Conservation (phyloP, 345 rosid species). For the Populus simonii region DNA sequence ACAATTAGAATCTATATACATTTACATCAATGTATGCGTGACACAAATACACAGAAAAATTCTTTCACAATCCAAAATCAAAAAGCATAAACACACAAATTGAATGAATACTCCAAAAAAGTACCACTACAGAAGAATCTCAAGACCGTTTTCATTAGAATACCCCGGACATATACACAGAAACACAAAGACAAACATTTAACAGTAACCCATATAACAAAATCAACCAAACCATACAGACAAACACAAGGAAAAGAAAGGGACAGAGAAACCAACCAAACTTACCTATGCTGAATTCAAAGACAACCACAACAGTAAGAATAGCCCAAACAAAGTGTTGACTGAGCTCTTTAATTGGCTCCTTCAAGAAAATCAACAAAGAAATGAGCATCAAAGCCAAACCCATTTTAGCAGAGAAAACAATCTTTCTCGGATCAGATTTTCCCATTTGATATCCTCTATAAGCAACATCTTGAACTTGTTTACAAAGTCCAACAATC, state of each 20-base stretch:
- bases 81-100: too few relatives aligned
- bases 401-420: slow-evolving; percentile 84
- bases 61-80: too few relatives aligned
- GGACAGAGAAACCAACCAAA: not conserved
- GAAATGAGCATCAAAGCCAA: slow-evolving; percentile 72
- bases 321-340: slow-evolving; percentile 85
- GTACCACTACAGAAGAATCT: too few relatives aligned
- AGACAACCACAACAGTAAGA: slow-evolving; percentile 87
- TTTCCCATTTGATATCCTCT: slow-evolving; percentile 67
- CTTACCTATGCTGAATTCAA: slow-evolving; percentile 89
- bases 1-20: too few relatives aligned
- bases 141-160: too few relatives aligned
- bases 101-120: too few relatives aligned
- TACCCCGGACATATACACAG: too few relatives aligned
- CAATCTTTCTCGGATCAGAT: slow-evolving; percentile 81
- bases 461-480: slow-evolving; percentile 36
- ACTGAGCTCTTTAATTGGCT: slow-evolving; percentile 56
- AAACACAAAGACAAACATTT: too few relatives aligned
- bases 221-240: not conserved
- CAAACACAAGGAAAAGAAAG: not conserved
- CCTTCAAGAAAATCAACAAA: slow-evolving; percentile 59
- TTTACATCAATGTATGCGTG: too few relatives aligned
- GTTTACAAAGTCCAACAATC: slow-evolving; percentile 23
- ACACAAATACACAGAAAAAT: too few relatives aligned
- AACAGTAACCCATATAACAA: not conserved